A percentile compares a stretch with the other conserved stretches of the same genome.
Conservation (phyloP, 768 basidiomycete genomes). For the Chalciporus sphaerocephalus region DNA sequence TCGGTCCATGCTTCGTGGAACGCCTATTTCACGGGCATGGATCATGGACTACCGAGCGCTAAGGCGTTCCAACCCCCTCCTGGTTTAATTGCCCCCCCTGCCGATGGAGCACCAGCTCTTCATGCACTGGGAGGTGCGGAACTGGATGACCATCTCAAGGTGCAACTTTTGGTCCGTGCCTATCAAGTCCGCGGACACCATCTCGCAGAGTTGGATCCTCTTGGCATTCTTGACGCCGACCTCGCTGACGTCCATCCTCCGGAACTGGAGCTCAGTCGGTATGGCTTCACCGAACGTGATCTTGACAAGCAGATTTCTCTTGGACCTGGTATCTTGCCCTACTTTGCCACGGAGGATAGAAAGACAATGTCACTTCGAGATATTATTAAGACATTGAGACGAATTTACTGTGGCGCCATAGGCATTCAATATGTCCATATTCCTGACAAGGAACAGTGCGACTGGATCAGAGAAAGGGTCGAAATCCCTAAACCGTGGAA, state of each 20-base stretch:
- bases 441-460: conserved; percentile 96
- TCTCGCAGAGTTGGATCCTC: conserved; percentile 90
- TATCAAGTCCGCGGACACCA: conserved; percentile 99
- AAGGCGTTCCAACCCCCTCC: conserved; percentile 89
- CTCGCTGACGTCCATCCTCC: conserved; percentile 73
- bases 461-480: conserved; percentile 96
- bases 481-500: conserved; percentile 97
- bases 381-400: conserved; percentile 84
- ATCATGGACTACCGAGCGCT: conserved; percentile 73
- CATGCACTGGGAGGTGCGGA: conserved; percentile 67
- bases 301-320: conserved; percentile 92
- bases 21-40: conserved; percentile 89
- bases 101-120: conserved; percentile 77
- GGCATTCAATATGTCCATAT: conserved; percentile 95
- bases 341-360: conserved; percentile 83
- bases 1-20: conserved; percentile 95
- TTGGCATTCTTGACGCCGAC: conserved; percentile 89
- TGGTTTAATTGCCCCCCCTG: conserved; percentile 58
- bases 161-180: conserved; percentile 95
- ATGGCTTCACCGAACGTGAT: conserved; percentile 93
- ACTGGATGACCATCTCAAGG: conserved; percentile 92
- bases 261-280: conserved; percentile 90
- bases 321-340: conserved; percentile 92
- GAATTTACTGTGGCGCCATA: conserved; percentile 91
- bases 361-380: conserved; percentile 87